Conservation (phyloP, 805 yeast species). For the Lachancea thermotolerans region DNA sequence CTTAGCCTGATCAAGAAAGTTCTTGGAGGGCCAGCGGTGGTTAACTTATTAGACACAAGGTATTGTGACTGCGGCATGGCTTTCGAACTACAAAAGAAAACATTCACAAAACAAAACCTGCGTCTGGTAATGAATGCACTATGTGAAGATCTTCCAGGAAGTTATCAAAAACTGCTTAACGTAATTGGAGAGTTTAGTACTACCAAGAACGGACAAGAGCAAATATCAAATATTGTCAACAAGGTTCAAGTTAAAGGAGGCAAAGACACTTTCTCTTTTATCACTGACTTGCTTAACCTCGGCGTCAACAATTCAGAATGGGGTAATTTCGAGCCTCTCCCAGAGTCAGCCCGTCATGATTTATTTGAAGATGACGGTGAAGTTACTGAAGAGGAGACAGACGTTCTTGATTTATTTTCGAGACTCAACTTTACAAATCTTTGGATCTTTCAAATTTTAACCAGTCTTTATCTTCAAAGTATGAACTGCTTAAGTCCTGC, state of each 20-base stretch:
- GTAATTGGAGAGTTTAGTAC: constrained; percentile 21
- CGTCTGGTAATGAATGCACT: constrained; percentile 15
- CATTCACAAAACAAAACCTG: constrained; percentile 20
- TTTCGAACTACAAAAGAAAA: constrained; percentile 19
- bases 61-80: constrained; percentile 10
- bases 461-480: constrained; percentile 11
- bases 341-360: too few species aligned
- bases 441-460: constrained; percentile 28
- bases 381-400: constrained; percentile 1
- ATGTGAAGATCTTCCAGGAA: not conserved
- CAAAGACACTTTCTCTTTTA: constrained; percentile 5
- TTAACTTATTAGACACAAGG: constrained; percentile 11
- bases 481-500: not conserved
- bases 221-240: constrained; percentile 12
- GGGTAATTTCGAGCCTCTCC: not conserved
- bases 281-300: constrained; percentile 16
- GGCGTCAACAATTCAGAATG: constrained; percentile 7
- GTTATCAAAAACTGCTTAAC: constrained; percentile 15
- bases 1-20: constrained; percentile 24
- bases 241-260: constrained; percentile 11
- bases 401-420: constrained; percentile 10
- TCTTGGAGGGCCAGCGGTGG: constrained; percentile 15
- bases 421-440: constrained; percentile 27
- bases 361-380: not conserved
- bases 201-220: constrained; percentile 9